A percentile compares a stretch with the other conserved stretches of the same genome.
phyloP scores from a whole-genome alignment of 768 basidiomycete species.

The Rhodosporidiobolus sp. region DNA sequence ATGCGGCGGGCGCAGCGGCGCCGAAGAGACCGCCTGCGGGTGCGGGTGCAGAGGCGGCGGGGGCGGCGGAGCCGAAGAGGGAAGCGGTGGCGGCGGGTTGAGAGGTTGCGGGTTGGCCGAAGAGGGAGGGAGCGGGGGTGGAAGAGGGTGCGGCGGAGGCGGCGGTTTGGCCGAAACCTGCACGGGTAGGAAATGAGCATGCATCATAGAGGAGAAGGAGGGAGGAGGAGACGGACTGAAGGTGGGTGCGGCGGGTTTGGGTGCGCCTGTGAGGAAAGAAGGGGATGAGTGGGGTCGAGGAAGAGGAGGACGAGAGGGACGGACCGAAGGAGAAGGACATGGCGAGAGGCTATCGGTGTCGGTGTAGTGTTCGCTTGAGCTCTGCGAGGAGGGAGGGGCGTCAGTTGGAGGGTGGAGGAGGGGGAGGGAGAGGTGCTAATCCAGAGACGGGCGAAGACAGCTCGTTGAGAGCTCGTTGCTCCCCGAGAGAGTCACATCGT shows the following conservation, averaged over 20 bases:
- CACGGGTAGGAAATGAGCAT: too few relatives aligned
- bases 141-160: neutral
- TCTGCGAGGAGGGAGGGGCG: too few relatives aligned
- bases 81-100: neutral
- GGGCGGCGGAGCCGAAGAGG: slow-evolving; percentile 9
- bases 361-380: too few relatives aligned
- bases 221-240: slow-evolving; percentile 5
- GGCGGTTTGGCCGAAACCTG: slow-evolving; percentile 25
- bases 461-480: too few relatives aligned
- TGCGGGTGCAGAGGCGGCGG: neutral
- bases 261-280: neutral
- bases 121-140: slow-evolving; percentile 4
- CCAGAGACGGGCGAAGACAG: too few relatives aligned
- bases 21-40: neutral
- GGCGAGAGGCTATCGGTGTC: accelerated
- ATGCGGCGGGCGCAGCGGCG: slow-evolving; percentile 13
- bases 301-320: neutral
- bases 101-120: neutral
- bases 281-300: too few relatives aligned
- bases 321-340: slow-evolving; percentile 33
- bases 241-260: slow-evolving; percentile 19
- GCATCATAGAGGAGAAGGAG: neutral
- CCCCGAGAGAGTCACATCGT: too few relatives aligned
- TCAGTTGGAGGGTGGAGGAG: neutral
- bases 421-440: too few relatives aligned